Evolutionary conservation across 768 basidiomycete genomes (phyloP), one percentile per base, ranked within the genome.

Genomic region (Pleurotus giganteus): DNA sequence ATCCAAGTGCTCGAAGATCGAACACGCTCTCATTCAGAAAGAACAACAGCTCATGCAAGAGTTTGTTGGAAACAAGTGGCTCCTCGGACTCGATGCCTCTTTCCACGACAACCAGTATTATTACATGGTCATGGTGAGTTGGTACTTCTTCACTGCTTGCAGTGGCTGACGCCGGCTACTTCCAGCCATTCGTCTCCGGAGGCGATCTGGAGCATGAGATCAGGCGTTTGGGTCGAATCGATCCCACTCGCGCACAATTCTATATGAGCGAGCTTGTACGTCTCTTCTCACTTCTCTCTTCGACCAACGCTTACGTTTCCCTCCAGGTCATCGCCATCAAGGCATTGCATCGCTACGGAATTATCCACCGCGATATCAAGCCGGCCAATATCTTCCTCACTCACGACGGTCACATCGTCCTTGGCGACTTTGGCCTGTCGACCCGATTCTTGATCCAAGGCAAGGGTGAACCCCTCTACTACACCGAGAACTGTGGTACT

Each of bases 401-500:
- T 8, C 13, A 31, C 15, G 28, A 57, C 4, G 50, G 49, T 11
- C 49, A 49, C 39, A 24, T 57, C 11, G 27, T 42, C 17, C 39
- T 57, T 37, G 46, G 39, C 47, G 56, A 57, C 24, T 57, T 57
- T 24, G 56, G 56, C 4, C 27, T 57, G 21, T 50, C 56, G 19
- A 51, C 29, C 8, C 49, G 32, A 7, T 51, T 27, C 49, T n/a
- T 19, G 15, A 23, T n/a, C 8, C 32, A n/a, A n/a, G n/a, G 32
- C 21, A 23, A n/a, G 4, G 34, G 13, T 12, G 12, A 11, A 7
- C 12, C 55, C 4, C 69, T 68, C 55, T 67, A 68, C 3, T 55
- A 63, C 0, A 60, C 58, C 54, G 61, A 62, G 29, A 58, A 57
- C 28, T 66, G 68, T 34, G 71, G 71, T 8, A 69, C 70, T 1